Evolutionary conservation across 192 early-diverging fungal genomes (phyloP), one percentile per base, ranked within the genome.

Genomic region (Entomortierella lignicola): DNA sequence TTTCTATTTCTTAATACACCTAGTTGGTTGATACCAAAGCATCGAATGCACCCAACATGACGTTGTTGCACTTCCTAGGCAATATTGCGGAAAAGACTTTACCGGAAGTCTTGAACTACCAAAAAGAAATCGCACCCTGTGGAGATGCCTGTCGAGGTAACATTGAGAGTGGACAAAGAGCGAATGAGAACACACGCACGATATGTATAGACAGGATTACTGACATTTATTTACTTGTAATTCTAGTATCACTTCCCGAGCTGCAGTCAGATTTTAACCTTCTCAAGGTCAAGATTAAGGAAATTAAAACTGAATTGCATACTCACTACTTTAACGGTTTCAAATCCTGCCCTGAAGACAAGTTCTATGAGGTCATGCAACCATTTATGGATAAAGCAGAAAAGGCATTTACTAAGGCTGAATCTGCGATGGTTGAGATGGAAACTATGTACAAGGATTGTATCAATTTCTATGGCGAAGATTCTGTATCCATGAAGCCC

Each of bases 11-110:
- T 47, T 29, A 60, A n/a, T n/a, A n/a, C n/a, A n/a, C n/a, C n/a
- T 55, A 88, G 81, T 73, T 94, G 77, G 91, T 95, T 67, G 94
- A 95, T 65, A 95, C 94, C 34, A 95, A 95, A 80, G 89, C 91
- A 3, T 88, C 90, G n/a, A 90, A 91, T 53, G 82, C 73, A 18
- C 88, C 91, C 63, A 90, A 89, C 50, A 89, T 86, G 43, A 94
- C 94, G 0, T 67, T 95, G 53, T 64, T 95, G 56, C 93, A 95
- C 60, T 94, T 95, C 71, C 80, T 95, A 34, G 88, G 86, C 18
- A 80, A 87, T 42, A 88, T 87, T 12, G 85, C 93, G 12, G 91
- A 94, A 63, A 80, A 83, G 11, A 92, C 88, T 53, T 77, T 92
- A 51, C 91, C 91, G 15, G 80, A 83, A 0, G 65, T 91, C 0